Evolutionary conservation across 257 asterid genomes (phyloP).

Genomic region (Jaltomata sinuosa): DNA sequence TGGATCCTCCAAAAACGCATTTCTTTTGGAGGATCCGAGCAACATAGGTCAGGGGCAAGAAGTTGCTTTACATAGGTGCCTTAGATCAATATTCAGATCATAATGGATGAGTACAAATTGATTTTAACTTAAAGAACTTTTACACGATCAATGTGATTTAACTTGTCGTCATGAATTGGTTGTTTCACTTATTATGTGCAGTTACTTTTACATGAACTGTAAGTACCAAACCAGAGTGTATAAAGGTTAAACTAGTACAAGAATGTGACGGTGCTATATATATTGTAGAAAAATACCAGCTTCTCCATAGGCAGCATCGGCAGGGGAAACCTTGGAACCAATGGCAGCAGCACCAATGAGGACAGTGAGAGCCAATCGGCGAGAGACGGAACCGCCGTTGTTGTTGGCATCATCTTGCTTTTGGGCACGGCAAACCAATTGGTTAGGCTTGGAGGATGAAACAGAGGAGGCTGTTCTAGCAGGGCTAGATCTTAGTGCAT

Average conservation of each 20-base stretch:
- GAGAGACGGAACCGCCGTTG: constrained; percentile 23
- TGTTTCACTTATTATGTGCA: too few relatives aligned
- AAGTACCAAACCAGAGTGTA: too few relatives aligned
- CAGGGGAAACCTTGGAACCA: constrained; percentile 68
- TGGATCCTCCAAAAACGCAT: neutral
- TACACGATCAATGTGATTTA: too few relatives aligned
- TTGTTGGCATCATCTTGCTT: constrained; percentile 25
- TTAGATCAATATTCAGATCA: neutral
- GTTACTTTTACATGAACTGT: too few relatives aligned
- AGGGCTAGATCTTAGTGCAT: constrained; percentile 29
- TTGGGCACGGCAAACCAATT: constrained; percentile 54
- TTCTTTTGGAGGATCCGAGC: neutral
- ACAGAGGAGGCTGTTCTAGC: constrained; percentile 21
- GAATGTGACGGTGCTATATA: neutral
- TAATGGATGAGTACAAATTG: neutral
- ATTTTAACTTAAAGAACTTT: neutral
- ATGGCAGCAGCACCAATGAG: constrained; percentile 66
- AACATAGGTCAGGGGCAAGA: neutral
- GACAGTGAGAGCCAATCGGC: constrained; percentile 59
- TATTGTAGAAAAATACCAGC: constrained; percentile 31
- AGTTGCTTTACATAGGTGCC: neutral
- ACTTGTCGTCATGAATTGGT: too few relatives aligned
- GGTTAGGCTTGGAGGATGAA: constrained; percentile 30
- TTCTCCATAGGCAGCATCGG: constrained; percentile 86
- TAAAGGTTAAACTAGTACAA: neutral